Conservation (phyloP, 1,139 yeast species). For the Pneumocystis murina region DNA sequence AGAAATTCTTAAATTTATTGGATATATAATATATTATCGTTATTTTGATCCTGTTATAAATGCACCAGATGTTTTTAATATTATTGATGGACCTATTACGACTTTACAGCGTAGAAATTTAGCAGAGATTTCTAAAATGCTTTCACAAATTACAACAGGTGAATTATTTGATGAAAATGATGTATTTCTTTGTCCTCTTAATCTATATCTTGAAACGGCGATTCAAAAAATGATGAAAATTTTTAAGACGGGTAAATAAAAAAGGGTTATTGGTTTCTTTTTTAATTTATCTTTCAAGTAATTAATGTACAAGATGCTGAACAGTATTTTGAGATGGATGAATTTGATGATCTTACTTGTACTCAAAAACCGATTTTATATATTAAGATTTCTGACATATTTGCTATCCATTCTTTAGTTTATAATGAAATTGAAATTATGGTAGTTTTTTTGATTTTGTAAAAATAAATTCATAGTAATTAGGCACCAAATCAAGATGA, state of each 20-base stretch:
- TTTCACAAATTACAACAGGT: conserved; percentile 54
- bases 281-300: conserved; percentile 18
- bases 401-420: conserved; percentile 45
- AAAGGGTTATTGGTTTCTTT: neutral
- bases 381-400: conserved; percentile 50
- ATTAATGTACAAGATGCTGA: conserved; percentile 48
- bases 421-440: conserved; percentile 38
- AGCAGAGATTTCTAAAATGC: conserved; percentile 41
- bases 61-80: conserved; percentile 55
- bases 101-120: conserved; percentile 36
- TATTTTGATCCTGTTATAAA: conserved; percentile 51
- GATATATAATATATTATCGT: conserved; percentile 49
- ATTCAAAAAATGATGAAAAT: conserved; percentile 34
- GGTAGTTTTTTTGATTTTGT: conserved; percentile 12
- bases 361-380: conserved; percentile 50
- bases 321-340: conserved; percentile 43
- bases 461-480: conserved; percentile 6
- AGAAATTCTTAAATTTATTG: conserved; percentile 50
- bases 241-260: conserved; percentile 22
- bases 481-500: conserved; percentile 34
- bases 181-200: conserved; percentile 63
- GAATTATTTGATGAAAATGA: conserved; percentile 47
- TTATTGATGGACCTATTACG: conserved; percentile 24
- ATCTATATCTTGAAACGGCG: conserved; percentile 47
- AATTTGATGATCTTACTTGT: conserved; percentile 57